These are phyloP conservation scores for Sporothrix pseudoabietina DNA, from an alignment of 2,329 filamentous ascomycete species.

Conservation along the genomic window DNA sequence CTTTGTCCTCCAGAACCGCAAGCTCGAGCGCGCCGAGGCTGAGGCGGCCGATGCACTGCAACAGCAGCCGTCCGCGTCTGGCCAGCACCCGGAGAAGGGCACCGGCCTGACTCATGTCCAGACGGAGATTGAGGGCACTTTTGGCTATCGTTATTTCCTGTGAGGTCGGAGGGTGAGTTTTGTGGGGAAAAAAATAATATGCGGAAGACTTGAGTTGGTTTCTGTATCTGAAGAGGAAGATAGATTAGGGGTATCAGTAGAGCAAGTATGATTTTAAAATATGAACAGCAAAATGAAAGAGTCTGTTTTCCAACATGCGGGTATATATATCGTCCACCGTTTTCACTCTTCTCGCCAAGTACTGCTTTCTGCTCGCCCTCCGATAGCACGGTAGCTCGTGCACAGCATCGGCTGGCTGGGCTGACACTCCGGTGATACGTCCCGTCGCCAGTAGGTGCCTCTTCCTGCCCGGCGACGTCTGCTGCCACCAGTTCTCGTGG, in stretches of 20 bases:
- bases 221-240: background rate
- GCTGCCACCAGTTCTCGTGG: too few relatives aligned
- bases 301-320: background rate
- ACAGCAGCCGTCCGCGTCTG: background rate
- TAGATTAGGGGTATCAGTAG: background rate
- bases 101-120: background rate
- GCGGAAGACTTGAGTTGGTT: background rate
- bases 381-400: too few relatives aligned
- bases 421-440: too few relatives aligned
- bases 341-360: too few relatives aligned
- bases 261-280: background rate
- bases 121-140: slow-evolving; percentile 33
- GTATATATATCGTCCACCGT: too few relatives aligned
- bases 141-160: slow-evolving; percentile 35
- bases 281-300: background rate
- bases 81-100: slow-evolving; percentile 25
- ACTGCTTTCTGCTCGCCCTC: too few relatives aligned
- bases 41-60: slow-evolving; percentile 25
- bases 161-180: slow-evolving; percentile 8
- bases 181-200: background rate
- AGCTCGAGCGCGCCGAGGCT: slow-evolving; percentile 41
- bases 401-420: too few relatives aligned
- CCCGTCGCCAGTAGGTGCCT: too few relatives aligned
- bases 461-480: too few relatives aligned
- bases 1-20: slow-evolving; percentile 42